Base-by-base conservation (phyloP, 805 yeast species). In the Torulaspora indica region DNA sequence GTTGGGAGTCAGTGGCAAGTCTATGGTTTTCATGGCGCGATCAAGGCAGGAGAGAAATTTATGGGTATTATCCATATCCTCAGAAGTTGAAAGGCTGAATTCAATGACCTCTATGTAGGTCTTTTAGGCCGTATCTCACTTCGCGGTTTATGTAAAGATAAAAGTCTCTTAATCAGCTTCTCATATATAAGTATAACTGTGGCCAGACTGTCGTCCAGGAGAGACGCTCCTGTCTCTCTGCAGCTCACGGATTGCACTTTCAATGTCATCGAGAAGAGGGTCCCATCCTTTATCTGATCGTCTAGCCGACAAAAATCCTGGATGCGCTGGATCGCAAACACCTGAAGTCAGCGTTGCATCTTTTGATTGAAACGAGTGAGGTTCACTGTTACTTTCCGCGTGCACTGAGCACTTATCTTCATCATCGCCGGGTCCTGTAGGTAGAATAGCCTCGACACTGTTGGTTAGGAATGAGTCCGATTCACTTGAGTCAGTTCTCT, bases 1-100 rank as follows among this genome's bases (percentile, higher is more conserved):
- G 42, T 63, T 84, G 30, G 91, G 90, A 4, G 75, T 78, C 2
- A 74, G 81, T 1, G 93, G 95, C 1, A 72, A 72, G 40, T 73
- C 80, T 35, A 70, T 84, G 68, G 81, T 84, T 2, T 89, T 90
- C 58, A 73, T 88, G 77, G 82, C 96, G 8, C 65, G 89, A 37
- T 85, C 95, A 1, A 68, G 91, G 31, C 83, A 83, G 49, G 95
- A 88, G 54, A 70, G 90, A 42, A 96, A 91, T 56, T 49, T 77
- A 25, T 90, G 98, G 98, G 90, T 85, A 1, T 49, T 63, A 12
- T 54, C 61, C 20, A 47, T 70, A 20, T 56, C 60, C 41, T 51
- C 58, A n/a, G 70, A 68, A 37, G 34, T 69, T 30, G 74, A 69
- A 40, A 56, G 71, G 35, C 51, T 65, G 23, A 40, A 38, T 20